phyloP scores from a whole-genome alignment of 139 green algal species.

The Dunaliella primolecta region DNA sequence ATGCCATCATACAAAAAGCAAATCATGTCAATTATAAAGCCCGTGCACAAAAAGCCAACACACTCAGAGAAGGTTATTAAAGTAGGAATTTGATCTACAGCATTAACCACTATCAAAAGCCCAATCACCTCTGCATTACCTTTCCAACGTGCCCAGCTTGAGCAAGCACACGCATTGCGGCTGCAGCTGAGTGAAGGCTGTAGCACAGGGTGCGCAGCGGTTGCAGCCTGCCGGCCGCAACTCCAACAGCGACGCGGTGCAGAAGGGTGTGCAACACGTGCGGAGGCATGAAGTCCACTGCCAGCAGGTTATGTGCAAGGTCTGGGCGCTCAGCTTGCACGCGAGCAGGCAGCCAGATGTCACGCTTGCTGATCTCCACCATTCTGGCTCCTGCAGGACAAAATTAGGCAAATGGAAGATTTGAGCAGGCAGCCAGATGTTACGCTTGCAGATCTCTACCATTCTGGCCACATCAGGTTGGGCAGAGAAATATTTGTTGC shows the following conservation, averaged over 20 bases:
- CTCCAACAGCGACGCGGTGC: slow-evolving; percentile 15
- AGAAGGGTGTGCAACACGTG: slow-evolving; percentile 39
- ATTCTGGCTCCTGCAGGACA: slow-evolving; percentile 56
- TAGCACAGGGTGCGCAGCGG: slow-evolving; percentile 42
- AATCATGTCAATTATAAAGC: too few species aligned
- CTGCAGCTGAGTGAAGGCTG: slow-evolving; percentile 35
- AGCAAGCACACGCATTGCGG: slow-evolving; percentile 57
- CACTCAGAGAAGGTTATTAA: too few species aligned
- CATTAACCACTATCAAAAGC: too few species aligned
- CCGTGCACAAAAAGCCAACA: too few species aligned
- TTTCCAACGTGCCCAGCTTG: slow-evolving; percentile 65
- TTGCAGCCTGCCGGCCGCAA: slow-evolving; percentile 28
- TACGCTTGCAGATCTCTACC: slow-evolving; percentile 87
- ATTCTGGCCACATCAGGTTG: slow-evolving; percentile 55
- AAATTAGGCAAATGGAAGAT: too few species aligned
- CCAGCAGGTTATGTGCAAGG: slow-evolving; percentile 67
- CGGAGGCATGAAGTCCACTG: slow-evolving; percentile 83
- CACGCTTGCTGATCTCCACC: slow-evolving; percentile 88
- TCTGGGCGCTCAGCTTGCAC: slow-evolving; percentile 75
- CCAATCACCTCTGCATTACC: too few species aligned
- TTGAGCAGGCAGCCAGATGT: slow-evolving; percentile 73
- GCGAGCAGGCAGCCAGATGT: slow-evolving; percentile 71
- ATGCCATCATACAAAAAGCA: too few species aligned
- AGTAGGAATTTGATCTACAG: too few species aligned
- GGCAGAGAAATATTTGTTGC: too few species aligned